Base-by-base conservation (phyloP, 768 basidiomycete genomes). In the Plicaturopsis crispa region DNA sequence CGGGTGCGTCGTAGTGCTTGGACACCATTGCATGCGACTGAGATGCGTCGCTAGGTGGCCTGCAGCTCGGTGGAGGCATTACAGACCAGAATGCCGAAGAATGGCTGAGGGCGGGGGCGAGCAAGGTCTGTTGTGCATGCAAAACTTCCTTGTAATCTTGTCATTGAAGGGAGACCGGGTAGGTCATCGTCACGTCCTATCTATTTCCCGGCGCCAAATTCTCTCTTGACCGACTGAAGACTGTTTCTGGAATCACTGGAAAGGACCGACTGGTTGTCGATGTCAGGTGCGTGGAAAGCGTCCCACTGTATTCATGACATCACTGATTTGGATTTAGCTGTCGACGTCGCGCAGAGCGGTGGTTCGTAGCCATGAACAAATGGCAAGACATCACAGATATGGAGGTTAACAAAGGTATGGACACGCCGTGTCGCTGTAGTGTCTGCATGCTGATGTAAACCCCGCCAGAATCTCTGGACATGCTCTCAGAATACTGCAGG, bases 121-220 rank as follows among this genome's bases (percentile, higher is more conserved):
- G 82, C 55, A 98, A 99, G 71, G 94, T 78, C 42, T 32, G 53
- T 62, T 31, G 5, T 22, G 21, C 19, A 13, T 35, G 36, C 11
- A 16, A 7, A n/a, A 13, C 10, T n/a, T 11, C 31, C 22, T 26
- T 30, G 19, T 40, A 14, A 8, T 28, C 12, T 35, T 34, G 5
- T 33, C 36, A 22, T 19, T 45, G n/a, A n/a, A n/a, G n/a, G n/a
- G n/a, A n/a, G n/a, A n/a, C n/a, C 14, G 33, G 33, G 4, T 49
- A 98, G 93, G 80, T 98, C 48, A 97, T 99, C 38, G 86, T 99
- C n/a, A 99, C 96, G 3, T 96, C 93, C 10, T 89, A 81, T 60
- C 78, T 99, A 31, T 99, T 99, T 46, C 93, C 96, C 0, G 57
- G 62, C n/a, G 82, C 68, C 3, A 78, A 70, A 45, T 94, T 98